Base-by-base conservation (phyloP, 139 green algal species). In the Chlorella sorokiniana region DNA sequence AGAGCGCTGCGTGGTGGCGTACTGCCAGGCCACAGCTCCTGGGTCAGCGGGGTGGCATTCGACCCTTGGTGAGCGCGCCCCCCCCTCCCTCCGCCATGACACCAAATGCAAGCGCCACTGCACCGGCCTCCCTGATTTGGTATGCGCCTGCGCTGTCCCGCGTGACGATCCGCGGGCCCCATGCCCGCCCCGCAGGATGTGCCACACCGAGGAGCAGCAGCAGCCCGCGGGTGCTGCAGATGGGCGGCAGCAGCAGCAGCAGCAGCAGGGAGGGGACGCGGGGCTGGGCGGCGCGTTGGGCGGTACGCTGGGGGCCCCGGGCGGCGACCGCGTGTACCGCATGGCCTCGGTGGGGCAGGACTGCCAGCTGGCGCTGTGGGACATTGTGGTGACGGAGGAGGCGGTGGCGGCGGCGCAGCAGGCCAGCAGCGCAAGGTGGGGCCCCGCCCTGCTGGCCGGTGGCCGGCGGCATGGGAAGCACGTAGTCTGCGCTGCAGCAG, bases 21-120 rank as follows among this genome's bases (percentile, higher is more conserved):
- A 91, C 83, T 89, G 92, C 38, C 86, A 96, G 95, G 94, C 10
- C 95, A 98, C 85, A 74, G n/a, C 61, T 94, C 88, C 42, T 98
- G 91, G 91, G 89, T 98, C 27, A 92, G 81, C 65, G 56, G 84
- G 10, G 82, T 97, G 35, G 87, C 87, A 1, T 97, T 96, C 70
- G 93, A 97, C 86, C 78, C 90, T 9, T 94, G 87, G 84, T 86
- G 67, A 61, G 81, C 0, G 51, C 11, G 4, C 62, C 52, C 27
- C 27, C 52, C 5, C 52, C 52, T 61, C 25, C 52, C 52, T 61
- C 52, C 52, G 4, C 52, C 52, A 6, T 3, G 27, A 4, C 3
- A 61, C 27, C 52, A 16, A 20, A 6, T 23, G 52, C 5, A 29
- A 11, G 22, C 52, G 11, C 48, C 23, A 31, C 22, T 16, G 20